Base-by-base conservation (phyloP, 345 rosid genomes). In the Hirschfeldia incana region DNA sequence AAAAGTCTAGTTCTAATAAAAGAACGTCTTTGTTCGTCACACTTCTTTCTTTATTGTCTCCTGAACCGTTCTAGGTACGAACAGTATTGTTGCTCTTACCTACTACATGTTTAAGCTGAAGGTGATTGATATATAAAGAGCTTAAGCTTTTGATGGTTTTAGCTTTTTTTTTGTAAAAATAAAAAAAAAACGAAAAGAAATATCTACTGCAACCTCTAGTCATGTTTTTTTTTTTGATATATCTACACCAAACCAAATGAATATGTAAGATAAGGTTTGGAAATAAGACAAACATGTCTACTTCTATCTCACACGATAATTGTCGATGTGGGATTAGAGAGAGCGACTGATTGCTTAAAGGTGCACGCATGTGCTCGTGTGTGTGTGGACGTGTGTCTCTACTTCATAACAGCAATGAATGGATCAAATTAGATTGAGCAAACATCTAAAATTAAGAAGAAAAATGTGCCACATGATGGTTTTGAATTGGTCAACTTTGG, bases 341-440 rank as follows among this genome's bases (percentile, higher is more conserved):
- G 66, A 70, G 60, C 60, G 81, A 78, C 67, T 57, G 3, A 17
- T 1, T 61, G 30, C 39, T 65, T 17, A 65, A 65, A 55, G 21
- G 57, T 65, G 53, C 29, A 29, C 72, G 73, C 77, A 78, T 78
- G 73, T 66, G 77, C 42, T 78, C 77, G 69, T 78, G 77, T 37
- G 81, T 70, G 27, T 64, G 46, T 72, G 65, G 0, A 3, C 53
- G 65, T 64, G 42, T 34, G 49, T 65, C 51, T 76, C 37, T 30
- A 77, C 70, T 65, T 42, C 68, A 73, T 72, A 12, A 2, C 8
- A 65, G 11, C 68, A 71, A 58, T 32, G 81, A 44, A 69, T 72
- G 81, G 81, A 65, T 66, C 53, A 59, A 58, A 66, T 66, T 66
- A 59, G 44, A 66, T 39, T 30, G 26, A 3, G 21, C 53, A 64